A percentile compares a stretch with the other conserved stretches of the same genome.
Evolutionary conservation across 345 rosid species (phyloP).

Genomic region (Melastoma malabathricum): DNA sequence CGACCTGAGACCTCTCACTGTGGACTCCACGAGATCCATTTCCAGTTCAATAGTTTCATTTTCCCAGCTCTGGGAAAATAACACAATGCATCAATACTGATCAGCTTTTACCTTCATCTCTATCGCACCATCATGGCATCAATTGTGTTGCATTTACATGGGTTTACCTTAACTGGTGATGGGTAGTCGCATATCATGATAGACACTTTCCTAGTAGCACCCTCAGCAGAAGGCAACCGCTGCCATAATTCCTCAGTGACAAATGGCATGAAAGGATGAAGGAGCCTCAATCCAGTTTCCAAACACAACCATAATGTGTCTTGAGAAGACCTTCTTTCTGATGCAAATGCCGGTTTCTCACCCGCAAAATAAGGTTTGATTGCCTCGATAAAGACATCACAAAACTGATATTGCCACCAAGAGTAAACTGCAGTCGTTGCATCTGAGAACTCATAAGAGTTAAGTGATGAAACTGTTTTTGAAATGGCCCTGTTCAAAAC

Average conservation of each 20-base stretch:
- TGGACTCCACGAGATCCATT: slow-evolving; percentile 64
- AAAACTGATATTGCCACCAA: slow-evolving; percentile 97
- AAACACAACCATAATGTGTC: slow-evolving; percentile 67
- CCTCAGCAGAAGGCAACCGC: slow-evolving; percentile 51
- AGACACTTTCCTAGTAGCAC: slow-evolving; percentile 39
- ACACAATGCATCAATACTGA: not conserved
- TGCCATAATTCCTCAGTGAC: slow-evolving; percentile 96
- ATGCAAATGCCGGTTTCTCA: slow-evolving; percentile 35
- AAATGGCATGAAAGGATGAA: slow-evolving; percentile 96
- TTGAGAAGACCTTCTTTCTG: slow-evolving; percentile 52
- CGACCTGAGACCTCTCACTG: slow-evolving; percentile 60
- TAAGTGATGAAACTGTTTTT: slow-evolving; percentile 39
- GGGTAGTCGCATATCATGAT: slow-evolving; percentile 79
- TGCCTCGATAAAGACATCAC: slow-evolving; percentile 88
- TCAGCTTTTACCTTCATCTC: not conserved
- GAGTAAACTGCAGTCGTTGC: slow-evolving; percentile 66
- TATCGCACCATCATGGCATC: not conserved
- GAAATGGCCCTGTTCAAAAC: slow-evolving; percentile 59
- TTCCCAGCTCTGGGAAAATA: slow-evolving; percentile 41
- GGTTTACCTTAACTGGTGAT: slow-evolving; percentile 42
- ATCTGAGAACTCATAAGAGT: slow-evolving; percentile 66
- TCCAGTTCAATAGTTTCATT: slow-evolving; percentile 55
- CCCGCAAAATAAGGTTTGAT: slow-evolving; percentile 74
- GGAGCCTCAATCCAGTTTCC: slow-evolving; percentile 79
- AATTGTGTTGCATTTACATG: not conserved